A percentile compares a stretch with the other conserved stretches of the same genome.
Evolutionary conservation across 352 stramenopile species (phyloP).

Genomic region (Phytophthora brassicae): DNA sequence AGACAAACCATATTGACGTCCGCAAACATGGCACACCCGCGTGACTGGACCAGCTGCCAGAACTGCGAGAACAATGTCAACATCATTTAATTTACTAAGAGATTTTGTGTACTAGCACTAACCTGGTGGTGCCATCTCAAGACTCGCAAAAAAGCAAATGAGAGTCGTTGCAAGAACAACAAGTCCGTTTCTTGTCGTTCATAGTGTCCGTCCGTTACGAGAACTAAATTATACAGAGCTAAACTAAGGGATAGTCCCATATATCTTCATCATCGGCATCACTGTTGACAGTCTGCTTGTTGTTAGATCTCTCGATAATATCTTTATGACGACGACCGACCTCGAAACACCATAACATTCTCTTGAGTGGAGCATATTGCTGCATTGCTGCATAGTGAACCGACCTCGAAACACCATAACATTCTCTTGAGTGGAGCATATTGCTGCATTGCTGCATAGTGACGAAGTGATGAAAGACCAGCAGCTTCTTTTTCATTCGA

Average conservation of each 20-base stretch:
- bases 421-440: conserved; percentile 55
- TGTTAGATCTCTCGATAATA: conserved; percentile 18
- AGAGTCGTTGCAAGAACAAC: neutral
- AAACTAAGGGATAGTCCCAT: conserved; percentile 62
- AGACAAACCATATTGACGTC: conserved; percentile 74
- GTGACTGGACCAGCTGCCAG: conserved; percentile 59
- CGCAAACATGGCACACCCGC: conserved; percentile 79
- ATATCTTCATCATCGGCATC: conserved; percentile 48
- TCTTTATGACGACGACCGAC: conserved; percentile 29
- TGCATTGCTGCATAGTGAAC: conserved; percentile 56
- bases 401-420: conserved; percentile 71
- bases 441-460: conserved; percentile 57
- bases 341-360: conserved; percentile 66
- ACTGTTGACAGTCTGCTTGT: conserved; percentile 5
- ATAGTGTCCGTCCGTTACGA: conserved; percentile 6
- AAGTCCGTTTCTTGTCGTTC: neutral
- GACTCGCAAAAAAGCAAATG: neutral
- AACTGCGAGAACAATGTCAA: conserved; percentile 13
- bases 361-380: conserved; percentile 54
- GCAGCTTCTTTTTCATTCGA: conserved; percentile 29
- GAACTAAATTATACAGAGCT: neutral
- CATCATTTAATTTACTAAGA: neutral
- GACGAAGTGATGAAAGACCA: conserved; percentile 46
- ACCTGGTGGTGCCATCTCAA: neutral
- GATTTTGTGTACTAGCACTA: neutral